Evolutionary conservation across 2,329 filamentous ascomycete genomes (phyloP), one percentile per base, ranked within the genome.

Genomic region (Geosmithia putterillii): DNA sequence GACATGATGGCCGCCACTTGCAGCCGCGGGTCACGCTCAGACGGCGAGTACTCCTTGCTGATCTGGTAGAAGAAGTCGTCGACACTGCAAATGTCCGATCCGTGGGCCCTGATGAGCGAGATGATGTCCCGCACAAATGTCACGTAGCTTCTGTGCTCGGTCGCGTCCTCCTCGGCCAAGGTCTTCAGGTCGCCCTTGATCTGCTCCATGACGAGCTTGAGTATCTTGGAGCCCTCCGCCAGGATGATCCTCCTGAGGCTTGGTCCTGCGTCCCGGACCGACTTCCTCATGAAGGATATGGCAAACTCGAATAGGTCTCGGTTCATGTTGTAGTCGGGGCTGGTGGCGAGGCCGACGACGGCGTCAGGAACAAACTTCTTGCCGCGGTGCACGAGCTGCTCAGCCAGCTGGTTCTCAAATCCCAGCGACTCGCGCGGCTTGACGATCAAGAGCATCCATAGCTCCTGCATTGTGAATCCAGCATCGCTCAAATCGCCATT

Each of bases 51-150:
- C 44, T 74, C 72, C 34, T 60, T 64, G 52, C 65, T 74, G 50
- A 74, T 71, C 46, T 74, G 69, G 46, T 71, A 74, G 56, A 73
- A 79, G 53, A 73, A 79, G 2, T 60, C 54, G 50, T 79, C 73
- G 4, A 79, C 61, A 1, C 62, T 56, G 53, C 72, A 74, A 34
- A 79, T 65, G 40, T 74, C 72, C 20, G 66, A 58, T 4, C 66
- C 71, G 50, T 78, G 66, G 1, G 71, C 69, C 52, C 70, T 68
- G 50, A 79, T 71, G 21, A 77, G 57, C 3, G 64, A 65, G 44
- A 79, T 66, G 38, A 77, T 65, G 17, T 62, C 58, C 32, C 68
- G 70, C 12, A 74, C 63, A 50, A 79, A 79, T 1, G 55, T 53
- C 40, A 79, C 65, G 49, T 73, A 75, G 28, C 53, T 46, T 2